Evolutionary conservation across 768 basidiomycete genomes (phyloP).

Genomic region (Paxillus rubicundulus): DNA sequence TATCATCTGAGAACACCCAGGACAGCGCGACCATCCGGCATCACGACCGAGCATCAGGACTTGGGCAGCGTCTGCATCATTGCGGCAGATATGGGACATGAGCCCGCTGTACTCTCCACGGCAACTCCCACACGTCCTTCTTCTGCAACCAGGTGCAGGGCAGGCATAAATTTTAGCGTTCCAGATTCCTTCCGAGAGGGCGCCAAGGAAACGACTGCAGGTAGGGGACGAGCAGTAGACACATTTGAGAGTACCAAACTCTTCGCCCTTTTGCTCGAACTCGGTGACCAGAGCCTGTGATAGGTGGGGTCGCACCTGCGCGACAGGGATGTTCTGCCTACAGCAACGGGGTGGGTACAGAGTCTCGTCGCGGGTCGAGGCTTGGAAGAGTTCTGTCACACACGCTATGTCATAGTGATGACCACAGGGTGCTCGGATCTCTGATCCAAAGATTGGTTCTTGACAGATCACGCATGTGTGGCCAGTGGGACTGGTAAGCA

Average conservation of each 20-base stretch:
- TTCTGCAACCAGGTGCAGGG: constrained; percentile 15
- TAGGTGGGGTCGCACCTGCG: constrained; percentile 25
- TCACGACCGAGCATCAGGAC: constrained; percentile 26
- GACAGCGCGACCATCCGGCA: constrained; percentile 40
- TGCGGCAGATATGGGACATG: constrained; percentile 24
- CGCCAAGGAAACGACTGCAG: constrained; percentile 38
- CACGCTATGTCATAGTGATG: constrained; percentile 38
- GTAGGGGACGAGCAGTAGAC: constrained; percentile 38
- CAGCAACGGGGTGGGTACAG: constrained; percentile 44
- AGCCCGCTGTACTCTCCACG: constrained; percentile 23
- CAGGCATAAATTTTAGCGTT: constrained; percentile 17
- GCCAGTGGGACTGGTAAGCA: constrained; percentile 17
- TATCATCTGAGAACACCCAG: constrained; percentile 38
- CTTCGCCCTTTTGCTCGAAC: constrained; percentile 27
- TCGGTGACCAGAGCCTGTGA: constrained; percentile 11
- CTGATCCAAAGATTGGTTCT: constrained; percentile 29
- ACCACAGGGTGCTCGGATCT: constrained; percentile 32
- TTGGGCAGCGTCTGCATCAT: constrained; percentile 22
- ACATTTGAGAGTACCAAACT: constrained; percentile 34
- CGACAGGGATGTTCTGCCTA: constrained; percentile 27
- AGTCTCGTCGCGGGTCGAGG: constrained; percentile 36
- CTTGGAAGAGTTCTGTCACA: constrained; percentile 33
- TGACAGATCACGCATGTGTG: constrained; percentile 36
- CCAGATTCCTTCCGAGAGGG: constrained; percentile 29
- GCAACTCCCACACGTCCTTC: constrained; percentile 26